These are phyloP conservation scores for Claviceps sp. DNA, from an alignment of 2,329 filamentous ascomycete species.

Conservation along the genomic window DNA sequence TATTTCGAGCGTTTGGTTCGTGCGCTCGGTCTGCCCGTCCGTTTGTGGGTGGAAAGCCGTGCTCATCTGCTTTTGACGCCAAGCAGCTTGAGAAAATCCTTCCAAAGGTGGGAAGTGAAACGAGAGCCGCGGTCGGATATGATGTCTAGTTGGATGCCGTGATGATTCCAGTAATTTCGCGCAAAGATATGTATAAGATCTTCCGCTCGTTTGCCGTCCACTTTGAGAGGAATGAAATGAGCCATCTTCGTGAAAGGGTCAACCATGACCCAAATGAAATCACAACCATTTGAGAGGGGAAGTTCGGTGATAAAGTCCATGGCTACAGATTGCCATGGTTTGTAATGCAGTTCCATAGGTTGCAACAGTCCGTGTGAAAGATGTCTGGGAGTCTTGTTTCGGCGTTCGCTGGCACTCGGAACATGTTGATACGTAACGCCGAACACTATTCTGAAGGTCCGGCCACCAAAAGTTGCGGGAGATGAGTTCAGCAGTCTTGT, in stretches of 20 bases:
- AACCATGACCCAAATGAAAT: background rate
- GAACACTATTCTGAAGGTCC: no score
- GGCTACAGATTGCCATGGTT: background rate
- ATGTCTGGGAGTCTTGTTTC: background rate
- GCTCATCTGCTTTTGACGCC: background rate
- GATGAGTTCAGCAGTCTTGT: no score
- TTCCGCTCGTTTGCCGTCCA: background rate
- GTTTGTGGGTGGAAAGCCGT: background rate
- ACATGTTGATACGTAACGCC: no score
- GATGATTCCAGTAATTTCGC: background rate
- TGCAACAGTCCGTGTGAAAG: background rate
- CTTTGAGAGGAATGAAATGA: background rate
- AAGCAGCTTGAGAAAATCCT: background rate
- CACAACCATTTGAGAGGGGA: background rate
- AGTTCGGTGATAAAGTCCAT: background rate
- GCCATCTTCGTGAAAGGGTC: background rate
- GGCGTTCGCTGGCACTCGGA: no score
- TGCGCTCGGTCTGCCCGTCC: background rate
- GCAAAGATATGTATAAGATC: background rate
- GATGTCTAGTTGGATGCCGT: background rate
- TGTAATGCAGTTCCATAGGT: background rate
- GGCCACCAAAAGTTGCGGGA: no score
- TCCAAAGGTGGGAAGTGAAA: background rate
- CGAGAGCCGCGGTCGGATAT: background rate
- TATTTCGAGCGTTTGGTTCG: background rate